phyloP scores from a whole-genome alignment of 371 early-diverging fungal genomes.

The Mucor circinelloides region DNA sequence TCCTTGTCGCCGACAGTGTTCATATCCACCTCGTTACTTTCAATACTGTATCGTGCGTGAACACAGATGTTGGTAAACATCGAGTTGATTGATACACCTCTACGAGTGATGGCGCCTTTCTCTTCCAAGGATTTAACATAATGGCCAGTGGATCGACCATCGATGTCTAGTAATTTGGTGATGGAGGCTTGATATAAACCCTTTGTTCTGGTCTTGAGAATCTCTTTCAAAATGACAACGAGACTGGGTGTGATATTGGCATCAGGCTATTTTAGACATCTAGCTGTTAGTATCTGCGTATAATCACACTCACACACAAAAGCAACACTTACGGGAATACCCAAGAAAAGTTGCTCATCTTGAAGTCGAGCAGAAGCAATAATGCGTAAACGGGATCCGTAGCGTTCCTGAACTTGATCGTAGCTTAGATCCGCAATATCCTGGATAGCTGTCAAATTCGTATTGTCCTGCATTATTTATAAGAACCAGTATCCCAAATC shows the following conservation, averaged over 20 bases:
- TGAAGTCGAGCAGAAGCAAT: slow-evolving; percentile 30
- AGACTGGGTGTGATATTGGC: slow-evolving; percentile 26
- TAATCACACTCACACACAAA: no score
- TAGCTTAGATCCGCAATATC: slow-evolving; percentile 20
- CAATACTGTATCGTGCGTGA: slow-evolving; percentile 25
- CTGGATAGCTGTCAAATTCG: slow-evolving; percentile 1
- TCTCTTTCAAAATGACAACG: slow-evolving; percentile 19
- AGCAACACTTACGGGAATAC: slow-evolving; percentile 34
- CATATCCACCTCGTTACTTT: not conserved
- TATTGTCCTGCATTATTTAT: not conserved
- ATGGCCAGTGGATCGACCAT: slow-evolving; percentile 47
- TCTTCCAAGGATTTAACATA: slow-evolving; percentile 40
- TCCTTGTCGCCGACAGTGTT: slow-evolving; percentile 1
- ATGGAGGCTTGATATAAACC: slow-evolving; percentile 40
- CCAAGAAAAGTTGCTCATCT: slow-evolving; percentile 32
- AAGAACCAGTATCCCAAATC: not conserved
- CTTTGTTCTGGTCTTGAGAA: slow-evolving; percentile 22
- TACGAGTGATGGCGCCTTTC: slow-evolving; percentile 40
- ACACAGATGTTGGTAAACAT: slow-evolving; percentile 40
- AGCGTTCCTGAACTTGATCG: slow-evolving; percentile 24
- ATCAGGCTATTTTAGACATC: slow-evolving; percentile 24
- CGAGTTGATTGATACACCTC: slow-evolving; percentile 15
- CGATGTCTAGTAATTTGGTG: slow-evolving; percentile 28
- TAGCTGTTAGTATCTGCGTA: not conserved
- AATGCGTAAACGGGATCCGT: slow-evolving; percentile 25